Percentiles rank a stretch among this genome's conserved stretches.
Conservation (phyloP, 495 filamentous ascomycete genomes). For the Talaromyces thailandensis region DNA sequence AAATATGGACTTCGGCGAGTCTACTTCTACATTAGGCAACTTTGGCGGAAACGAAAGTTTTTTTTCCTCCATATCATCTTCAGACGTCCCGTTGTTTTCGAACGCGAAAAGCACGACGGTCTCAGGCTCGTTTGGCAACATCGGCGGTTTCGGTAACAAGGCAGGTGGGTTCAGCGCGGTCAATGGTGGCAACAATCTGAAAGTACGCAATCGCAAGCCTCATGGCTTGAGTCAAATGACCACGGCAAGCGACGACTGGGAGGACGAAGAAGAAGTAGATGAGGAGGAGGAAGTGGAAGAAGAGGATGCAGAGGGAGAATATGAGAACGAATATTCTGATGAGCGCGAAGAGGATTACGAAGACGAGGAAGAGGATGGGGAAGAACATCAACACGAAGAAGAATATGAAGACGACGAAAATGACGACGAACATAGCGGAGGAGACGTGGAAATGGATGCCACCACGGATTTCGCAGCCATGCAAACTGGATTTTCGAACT, state of each 20-base stretch:
- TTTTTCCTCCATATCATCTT: constrained; percentile 12
- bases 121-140: constrained; percentile 16
- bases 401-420: constrained; percentile 24
- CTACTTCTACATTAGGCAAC: constrained; percentile 30
- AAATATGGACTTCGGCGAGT: constrained; percentile 22
- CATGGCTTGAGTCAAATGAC: constrained; percentile 22
- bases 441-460: constrained; percentile 18
- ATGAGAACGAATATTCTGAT: constrained; percentile 18
- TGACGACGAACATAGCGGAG: constrained; percentile 30
- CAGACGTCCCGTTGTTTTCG: background rate
- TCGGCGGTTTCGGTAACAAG: constrained; percentile 25
- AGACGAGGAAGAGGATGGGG: constrained; percentile 24
- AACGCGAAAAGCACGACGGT: background rate
- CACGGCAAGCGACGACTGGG: constrained; percentile 25
- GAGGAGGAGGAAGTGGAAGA: constrained; percentile 22
- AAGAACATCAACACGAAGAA: constrained; percentile 19
- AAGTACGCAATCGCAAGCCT: constrained; percentile 12
- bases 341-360: constrained; percentile 22
- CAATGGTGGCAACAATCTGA: constrained; percentile 15
- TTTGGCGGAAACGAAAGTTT: constrained; percentile 34
- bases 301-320: constrained; percentile 27
- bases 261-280: constrained; percentile 19
- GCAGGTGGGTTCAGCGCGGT: constrained; percentile 24
- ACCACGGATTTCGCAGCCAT: constrained; percentile 11
- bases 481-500: constrained; percentile 26